Evolutionary conservation across 805 yeast genomes (phyloP).

Genomic region (Hanseniaspora nectarophila): DNA sequence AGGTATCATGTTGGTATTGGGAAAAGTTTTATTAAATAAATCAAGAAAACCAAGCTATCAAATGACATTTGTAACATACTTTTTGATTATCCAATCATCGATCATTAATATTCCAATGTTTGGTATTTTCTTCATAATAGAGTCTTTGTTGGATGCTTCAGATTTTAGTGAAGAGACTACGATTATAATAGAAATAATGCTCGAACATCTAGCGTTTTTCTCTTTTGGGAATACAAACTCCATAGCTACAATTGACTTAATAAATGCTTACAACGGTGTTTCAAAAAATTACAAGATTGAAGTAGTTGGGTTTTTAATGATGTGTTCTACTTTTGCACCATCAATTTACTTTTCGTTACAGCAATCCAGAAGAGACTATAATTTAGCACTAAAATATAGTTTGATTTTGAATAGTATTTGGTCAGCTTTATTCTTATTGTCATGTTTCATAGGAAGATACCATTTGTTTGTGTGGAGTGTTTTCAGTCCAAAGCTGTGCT

Average conservation of each 20-base stretch:
- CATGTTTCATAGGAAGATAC: conserved; percentile 65
- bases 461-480: conserved; percentile 97
- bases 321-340: conserved; percentile 72
- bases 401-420: conserved; percentile 48
- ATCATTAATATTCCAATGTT: conserved; percentile 40
- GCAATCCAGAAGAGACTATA: conserved; percentile 12
- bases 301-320: conserved; percentile 66
- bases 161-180: conserved; percentile 10
- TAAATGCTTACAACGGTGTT: conserved; percentile 87
- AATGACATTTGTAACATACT: conserved; percentile 26
- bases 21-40: background rate
- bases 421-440: conserved; percentile 46
- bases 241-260: conserved; percentile 76
- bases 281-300: conserved; percentile 49
- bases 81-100: conserved; percentile 41
- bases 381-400: conserved; percentile 16
- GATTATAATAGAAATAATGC: conserved; percentile 23
- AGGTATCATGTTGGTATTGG: background rate
- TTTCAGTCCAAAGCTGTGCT: conserved; percentile 82
- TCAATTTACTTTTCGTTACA: conserved; percentile 70
- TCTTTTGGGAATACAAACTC: conserved; percentile 87
- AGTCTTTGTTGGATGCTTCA: conserved; percentile 9
- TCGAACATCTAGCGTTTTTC: conserved; percentile 72
- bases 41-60: background rate
- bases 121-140: conserved; percentile 28